Base-by-base conservation (phyloP, 345 rosid genomes). In the Euphorbia tirucalli region DNA sequence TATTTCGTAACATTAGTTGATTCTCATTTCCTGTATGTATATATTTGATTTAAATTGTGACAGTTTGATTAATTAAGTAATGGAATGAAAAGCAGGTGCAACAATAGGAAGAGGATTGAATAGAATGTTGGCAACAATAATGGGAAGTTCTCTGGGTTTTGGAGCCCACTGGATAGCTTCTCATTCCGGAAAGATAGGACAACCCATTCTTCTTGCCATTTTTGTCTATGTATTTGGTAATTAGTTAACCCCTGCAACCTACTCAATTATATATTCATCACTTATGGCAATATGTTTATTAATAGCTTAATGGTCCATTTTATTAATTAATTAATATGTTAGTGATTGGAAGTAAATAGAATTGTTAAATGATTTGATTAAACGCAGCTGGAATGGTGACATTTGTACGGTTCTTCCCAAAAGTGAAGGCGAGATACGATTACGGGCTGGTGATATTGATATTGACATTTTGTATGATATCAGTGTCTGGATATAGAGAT, bases 51-150 rank as follows among this genome's bases (percentile, higher is more conserved):
- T n/a, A n/a, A n/a, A n/a, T n/a, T n/a, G n/a, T n/a, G n/a, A n/a
- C n/a, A n/a, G n/a, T n/a, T n/a, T n/a, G n/a, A n/a, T n/a, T n/a
- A n/a, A n/a, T n/a, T n/a, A n/a, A n/a, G n/a, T n/a, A n/a, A n/a
- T 35, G 3, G 3, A 35, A 35, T 35, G 39, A 3, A 35, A 35
- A 3, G 49, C 49, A 11, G 31, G 96, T 7, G 94, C 91, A 11
- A 90, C 96, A 0, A 83, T 92, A 0, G 84, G 93, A 2, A 90
- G 83, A 79, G 98, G 93, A 11, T 24, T 90, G 28, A 93, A 89
- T 57, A 83, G 97, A 72, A 87, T 83, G 50, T 57, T 78, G 46
- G 98, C 96, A 48, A 90, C 98, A 65, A 57, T 93, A 22, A 10
- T 87, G 4, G 95, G 87, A 0, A 95, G 89, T 15, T 82, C 78